Conservation (phyloP, 2,329 filamentous ascomycete genomes). For the Hypoxylon sp. region DNA sequence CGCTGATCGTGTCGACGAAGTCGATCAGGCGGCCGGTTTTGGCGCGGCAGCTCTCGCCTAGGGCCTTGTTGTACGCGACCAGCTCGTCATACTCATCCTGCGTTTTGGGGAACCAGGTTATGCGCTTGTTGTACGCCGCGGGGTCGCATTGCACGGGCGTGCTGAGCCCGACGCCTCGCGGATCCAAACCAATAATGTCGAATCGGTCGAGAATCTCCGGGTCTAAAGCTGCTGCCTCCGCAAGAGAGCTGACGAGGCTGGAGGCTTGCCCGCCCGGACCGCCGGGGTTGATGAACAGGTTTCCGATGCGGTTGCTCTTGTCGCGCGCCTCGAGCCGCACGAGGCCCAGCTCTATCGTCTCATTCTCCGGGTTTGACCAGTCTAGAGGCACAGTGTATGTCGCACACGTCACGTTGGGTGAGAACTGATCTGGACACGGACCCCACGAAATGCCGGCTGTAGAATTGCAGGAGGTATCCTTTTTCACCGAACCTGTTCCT, state of each 20-base stretch:
- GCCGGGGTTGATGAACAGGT: slow-evolving; percentile 60
- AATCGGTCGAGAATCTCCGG: slow-evolving; percentile 53
- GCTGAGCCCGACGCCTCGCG: slow-evolving; percentile 60
- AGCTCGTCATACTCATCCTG: slow-evolving; percentile 57
- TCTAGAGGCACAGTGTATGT: slow-evolving; percentile 50
- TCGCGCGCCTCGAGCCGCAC: slow-evolving; percentile 48
- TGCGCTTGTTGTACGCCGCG: slow-evolving; percentile 56
- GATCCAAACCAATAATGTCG: slow-evolving; percentile 62
- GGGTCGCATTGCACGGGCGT: slow-evolving; percentile 58
- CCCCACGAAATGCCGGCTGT: slow-evolving; percentile 38
- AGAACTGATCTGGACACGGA: slow-evolving; percentile 35
- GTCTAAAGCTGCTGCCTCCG: slow-evolving; percentile 41
- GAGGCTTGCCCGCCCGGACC: slow-evolving; percentile 57
- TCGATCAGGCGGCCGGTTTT: slow-evolving; percentile 58
- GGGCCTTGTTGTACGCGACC: slow-evolving; percentile 56
- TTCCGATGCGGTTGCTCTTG: slow-evolving; percentile 53
- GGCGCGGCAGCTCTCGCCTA: slow-evolving; percentile 58
- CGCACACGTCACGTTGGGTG: slow-evolving; percentile 47
- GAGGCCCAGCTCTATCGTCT: slow-evolving; percentile 51
- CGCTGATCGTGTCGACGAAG: slow-evolving; percentile 59
- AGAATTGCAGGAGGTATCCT: slow-evolving; percentile 1
- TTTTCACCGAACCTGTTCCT: slow-evolving; percentile 1
- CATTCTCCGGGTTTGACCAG: slow-evolving; percentile 45
- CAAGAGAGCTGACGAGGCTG: slow-evolving; percentile 40
- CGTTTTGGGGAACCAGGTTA: slow-evolving; percentile 57